phyloP scores from a whole-genome alignment of 2,329 filamentous ascomycete genomes.

The Ceratocystis cubensis region DNA sequence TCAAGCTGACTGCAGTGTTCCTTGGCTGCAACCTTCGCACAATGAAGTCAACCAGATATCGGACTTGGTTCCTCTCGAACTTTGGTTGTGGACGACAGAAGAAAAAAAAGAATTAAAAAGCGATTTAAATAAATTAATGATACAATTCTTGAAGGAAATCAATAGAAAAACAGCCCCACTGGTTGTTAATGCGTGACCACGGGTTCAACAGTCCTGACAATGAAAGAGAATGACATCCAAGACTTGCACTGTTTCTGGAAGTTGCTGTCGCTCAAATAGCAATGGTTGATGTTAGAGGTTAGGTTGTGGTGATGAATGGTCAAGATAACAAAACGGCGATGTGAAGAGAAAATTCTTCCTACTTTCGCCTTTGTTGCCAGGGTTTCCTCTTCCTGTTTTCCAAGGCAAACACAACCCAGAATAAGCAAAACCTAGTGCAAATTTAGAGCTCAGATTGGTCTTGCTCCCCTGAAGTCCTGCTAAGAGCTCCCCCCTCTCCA shows the following conservation, averaged over 20 bases:
- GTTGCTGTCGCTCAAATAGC: too few relatives aligned
- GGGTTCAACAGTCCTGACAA: neutral
- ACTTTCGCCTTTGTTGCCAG: constrained; percentile 1
- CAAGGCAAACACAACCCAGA: neutral
- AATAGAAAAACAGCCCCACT: neutral
- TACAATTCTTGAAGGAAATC: neutral
- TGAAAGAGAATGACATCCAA: neutral
- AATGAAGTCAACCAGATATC: neutral
- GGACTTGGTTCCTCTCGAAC: neutral
- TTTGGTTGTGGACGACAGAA: neutral
- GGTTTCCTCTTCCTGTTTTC: constrained; percentile 10
- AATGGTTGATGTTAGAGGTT: too few relatives aligned
- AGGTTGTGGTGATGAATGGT: neutral
- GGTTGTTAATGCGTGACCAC: neutral
- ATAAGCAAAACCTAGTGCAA: neutral
- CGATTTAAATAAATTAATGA: neutral
- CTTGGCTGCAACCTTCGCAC: too few relatives aligned
- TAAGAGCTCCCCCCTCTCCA: neutral
- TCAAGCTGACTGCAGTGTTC: too few relatives aligned
- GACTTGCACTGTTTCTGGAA: too few relatives aligned
- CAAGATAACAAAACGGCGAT: neutral
- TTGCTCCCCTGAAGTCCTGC: neutral
- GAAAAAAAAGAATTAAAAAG: neutral
- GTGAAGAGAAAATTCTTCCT: constrained; percentile 6
- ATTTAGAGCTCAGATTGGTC: too few relatives aligned